phyloP scores from a whole-genome alignment of 257 asterid genomes.

The Nicotiana otophora region DNA sequence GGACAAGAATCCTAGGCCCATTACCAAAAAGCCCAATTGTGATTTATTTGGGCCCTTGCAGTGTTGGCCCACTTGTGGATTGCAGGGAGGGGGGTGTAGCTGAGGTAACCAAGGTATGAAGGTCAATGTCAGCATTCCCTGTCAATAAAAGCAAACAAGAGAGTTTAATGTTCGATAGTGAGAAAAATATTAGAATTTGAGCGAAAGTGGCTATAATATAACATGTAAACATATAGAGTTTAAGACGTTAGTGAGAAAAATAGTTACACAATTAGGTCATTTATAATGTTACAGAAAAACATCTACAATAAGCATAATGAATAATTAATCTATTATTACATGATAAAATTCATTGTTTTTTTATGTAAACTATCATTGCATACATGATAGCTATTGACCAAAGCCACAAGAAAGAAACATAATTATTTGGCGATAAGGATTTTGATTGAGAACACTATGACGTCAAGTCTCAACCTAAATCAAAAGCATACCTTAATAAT shows the following conservation, averaged over 20 bases:
- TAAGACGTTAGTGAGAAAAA: too few species aligned
- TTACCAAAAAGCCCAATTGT: conserved; percentile 44
- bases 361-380: too few species aligned
- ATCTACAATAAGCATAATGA: too few species aligned
- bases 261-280: too few species aligned
- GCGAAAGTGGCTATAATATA: neutral
- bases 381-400: neutral
- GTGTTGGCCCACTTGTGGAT: neutral
- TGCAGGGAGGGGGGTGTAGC: conserved; percentile 72
- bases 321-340: too few species aligned
- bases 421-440: neutral
- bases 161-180: neutral
- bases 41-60: conserved; percentile 53
- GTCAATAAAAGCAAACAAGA: conserved; percentile 1
- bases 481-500: neutral
- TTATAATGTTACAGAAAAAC: too few species aligned
- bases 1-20: conserved; percentile 42
- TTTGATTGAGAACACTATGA: neutral
- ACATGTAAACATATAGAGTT: too few species aligned
- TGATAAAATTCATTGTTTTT: too few species aligned
- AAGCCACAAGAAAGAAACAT: neutral
- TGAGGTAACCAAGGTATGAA: conserved; percentile 54
- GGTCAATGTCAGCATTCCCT: conserved; percentile 89
- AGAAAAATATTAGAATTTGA: neutral
- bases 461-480: neutral